Percentiles rank a stretch among this genome's conserved stretches.
These are phyloP conservation scores for Talaromyces nanjingensis DNA, from an alignment of 495 filamentous ascomycete species.

Conservation along the genomic window DNA sequence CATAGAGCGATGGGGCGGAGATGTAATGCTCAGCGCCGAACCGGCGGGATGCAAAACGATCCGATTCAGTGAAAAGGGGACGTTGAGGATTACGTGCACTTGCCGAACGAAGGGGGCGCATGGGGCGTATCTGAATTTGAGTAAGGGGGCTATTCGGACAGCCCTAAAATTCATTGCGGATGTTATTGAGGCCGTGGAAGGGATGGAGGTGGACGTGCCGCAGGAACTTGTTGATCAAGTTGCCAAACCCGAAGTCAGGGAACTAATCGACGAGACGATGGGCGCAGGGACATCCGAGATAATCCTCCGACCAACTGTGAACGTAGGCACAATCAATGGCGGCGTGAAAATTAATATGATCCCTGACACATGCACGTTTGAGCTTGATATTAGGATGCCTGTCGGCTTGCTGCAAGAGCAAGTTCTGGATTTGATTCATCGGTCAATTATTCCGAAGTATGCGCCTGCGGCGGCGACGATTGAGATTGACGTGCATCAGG, in stretches of 20 bases:
- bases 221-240: neutral
- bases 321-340: neutral
- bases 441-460: neutral
- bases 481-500: neutral
- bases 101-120: neutral
- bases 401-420: neutral
- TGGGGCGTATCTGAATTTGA: constrained; percentile 4
- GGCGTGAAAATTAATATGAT: constrained; percentile 7
- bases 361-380: neutral
- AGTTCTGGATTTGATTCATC: neutral
- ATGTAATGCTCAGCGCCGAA: constrained; percentile 4
- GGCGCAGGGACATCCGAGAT: neutral
- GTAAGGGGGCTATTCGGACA: constrained; percentile 1
- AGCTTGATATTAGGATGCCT: neutral
- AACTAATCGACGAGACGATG: neutral
- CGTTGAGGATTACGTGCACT: neutral
- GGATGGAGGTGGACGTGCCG: neutral
- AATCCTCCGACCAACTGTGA: neutral
- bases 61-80: constrained; percentile 7
- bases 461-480: neutral
- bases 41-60: neutral
- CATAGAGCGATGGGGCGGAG: neutral
- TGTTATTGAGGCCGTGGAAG: neutral
- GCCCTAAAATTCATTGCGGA: neutral
- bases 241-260: neutral